These are phyloP conservation scores for Diddensiella transvaalensis DNA, from an alignment of 805 yeast genomes.

Conservation along the genomic window DNA sequence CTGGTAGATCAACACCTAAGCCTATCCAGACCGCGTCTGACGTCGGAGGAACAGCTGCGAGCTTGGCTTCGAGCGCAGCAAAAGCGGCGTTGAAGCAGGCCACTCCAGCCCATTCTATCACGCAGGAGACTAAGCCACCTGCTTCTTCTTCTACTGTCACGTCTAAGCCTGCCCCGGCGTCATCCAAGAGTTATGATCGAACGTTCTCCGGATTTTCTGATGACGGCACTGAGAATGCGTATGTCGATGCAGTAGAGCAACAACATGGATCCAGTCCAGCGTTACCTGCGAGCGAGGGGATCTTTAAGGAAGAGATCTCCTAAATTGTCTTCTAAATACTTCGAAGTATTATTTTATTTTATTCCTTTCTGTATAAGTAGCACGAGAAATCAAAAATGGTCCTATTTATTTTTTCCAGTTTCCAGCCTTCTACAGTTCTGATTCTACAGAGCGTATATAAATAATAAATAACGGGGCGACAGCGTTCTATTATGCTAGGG, in stretches of 20 bases:
- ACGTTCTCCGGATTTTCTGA: slow-evolving; percentile 23
- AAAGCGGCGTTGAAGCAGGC: background rate
- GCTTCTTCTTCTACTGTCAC: background rate
- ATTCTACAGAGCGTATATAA: too few species aligned
- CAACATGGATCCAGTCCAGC: background rate
- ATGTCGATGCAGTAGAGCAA: slow-evolving; percentile 15
- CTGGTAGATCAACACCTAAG: slow-evolving; percentile 8
- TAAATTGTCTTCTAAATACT: slow-evolving; percentile 2
- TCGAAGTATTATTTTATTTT: slow-evolving; percentile 5
- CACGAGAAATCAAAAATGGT: background rate
- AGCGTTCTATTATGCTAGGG: background rate
- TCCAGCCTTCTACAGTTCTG: too few species aligned
- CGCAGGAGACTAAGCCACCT: background rate
- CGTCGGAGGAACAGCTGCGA: background rate
- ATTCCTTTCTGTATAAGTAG: slow-evolving; percentile 5
- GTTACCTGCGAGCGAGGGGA: slow-evolving; percentile 11
- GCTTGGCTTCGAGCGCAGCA: slow-evolving; percentile 5
- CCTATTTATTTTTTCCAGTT: slow-evolving; percentile 4
- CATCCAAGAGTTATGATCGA: slow-evolving; percentile 4
- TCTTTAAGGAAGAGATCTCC: slow-evolving; percentile 17
- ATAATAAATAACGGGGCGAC: too few species aligned
- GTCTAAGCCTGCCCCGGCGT: slow-evolving; percentile 7
- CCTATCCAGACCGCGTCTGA: slow-evolving; percentile 18
- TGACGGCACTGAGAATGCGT: slow-evolving; percentile 22
- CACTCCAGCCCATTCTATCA: background rate